Percentiles rank a stretch among this genome's conserved stretches.
Evolutionary conservation across 352 stramenopile genomes (phyloP).

Genomic region (Thalassiosira ordinaria): DNA sequence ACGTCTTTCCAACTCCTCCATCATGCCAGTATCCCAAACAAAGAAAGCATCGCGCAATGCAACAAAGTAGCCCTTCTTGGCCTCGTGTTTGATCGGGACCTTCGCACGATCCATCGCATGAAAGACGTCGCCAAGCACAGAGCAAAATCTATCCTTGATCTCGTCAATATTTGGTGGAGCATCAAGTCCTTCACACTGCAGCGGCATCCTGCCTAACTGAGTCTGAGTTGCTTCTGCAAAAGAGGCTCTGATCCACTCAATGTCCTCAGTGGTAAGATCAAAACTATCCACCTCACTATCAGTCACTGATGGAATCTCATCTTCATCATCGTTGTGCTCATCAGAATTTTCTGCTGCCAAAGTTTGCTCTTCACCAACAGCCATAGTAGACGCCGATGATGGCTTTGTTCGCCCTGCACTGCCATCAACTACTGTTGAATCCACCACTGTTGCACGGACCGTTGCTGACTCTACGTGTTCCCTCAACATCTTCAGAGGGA

Average conservation of each 20-base stretch:
- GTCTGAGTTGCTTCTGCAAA: conserved; percentile 21
- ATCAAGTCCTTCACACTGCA: conserved; percentile 33
- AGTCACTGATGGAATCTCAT: conserved; percentile 2
- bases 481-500: conserved; percentile 46
- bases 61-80: conserved; percentile 54
- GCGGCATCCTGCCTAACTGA: not conserved
- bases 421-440: too few species aligned
- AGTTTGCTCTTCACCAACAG: too few species aligned
- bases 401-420: not conserved
- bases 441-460: not conserved
- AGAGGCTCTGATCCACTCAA: conserved; percentile 14
- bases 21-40: conserved; percentile 43
- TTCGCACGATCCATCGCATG: conserved; percentile 59
- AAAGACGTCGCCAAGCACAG: conserved; percentile 59
- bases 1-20: conserved; percentile 33
- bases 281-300: not conserved
- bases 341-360: not conserved
- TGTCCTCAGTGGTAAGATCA: conserved; percentile 29
- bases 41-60: conserved; percentile 50
- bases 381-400: not conserved
- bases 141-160: conserved; percentile 46
- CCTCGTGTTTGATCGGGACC: conserved; percentile 53
- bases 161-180: conserved; percentile 30
- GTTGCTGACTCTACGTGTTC: conserved; percentile 14
- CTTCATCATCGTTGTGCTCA: conserved; percentile 3